Base-by-base conservation (phyloP, 2,329 filamentous ascomycete species). In the Reticulascus tulasneorum region DNA sequence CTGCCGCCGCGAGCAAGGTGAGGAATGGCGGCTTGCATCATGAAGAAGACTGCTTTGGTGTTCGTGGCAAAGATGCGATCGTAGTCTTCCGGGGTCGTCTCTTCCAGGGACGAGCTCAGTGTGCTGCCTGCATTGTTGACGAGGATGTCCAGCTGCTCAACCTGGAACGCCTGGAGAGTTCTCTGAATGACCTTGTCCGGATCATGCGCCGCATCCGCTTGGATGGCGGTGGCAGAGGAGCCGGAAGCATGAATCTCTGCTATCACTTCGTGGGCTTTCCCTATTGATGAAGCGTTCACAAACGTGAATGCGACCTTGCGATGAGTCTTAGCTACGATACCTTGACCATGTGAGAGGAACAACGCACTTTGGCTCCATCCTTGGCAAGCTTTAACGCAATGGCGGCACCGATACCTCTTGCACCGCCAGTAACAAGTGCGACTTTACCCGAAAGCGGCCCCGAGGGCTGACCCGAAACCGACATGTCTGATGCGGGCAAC, bases 321-420 rank as follows among this genome's bases (percentile, higher is more conserved):
- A 25, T 15, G 29, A 27, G 15, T 17, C 24, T 42, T 42, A 42
- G 42, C 39, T 35, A 19, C 21, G 20, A 20, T 28, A 26, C 26
- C 23, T 26, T 13, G 18, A 30, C 15, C 13, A 23, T 12, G 12
- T 10, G 9, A 26, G 27, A 15, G 6, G 12, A 13, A 36, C 17
- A n/a, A 44, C 42, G 35, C 35, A 78, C 70, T 47, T 73, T 71
- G 41, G 75, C 75, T 38, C 77, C 77, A 36, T 72, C 67, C 37
- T 64, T 59, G 40, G 68, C 76, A 38, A 80, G 69, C 53, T 77
- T 69, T 38, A 71, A 59, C 40, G 75, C 76, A 59, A 79, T 78
- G 37, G 69, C 70, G 37, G 69, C 67, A 33, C 77, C 77, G 42
- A 80, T 78, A 45, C 75, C 76, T 57, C 76, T 70, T 54, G 74